A percentile compares a stretch with the other conserved stretches of the same genome.
Conservation (phyloP, 495 filamentous ascomycete genomes). For the Xylaria acuta region DNA sequence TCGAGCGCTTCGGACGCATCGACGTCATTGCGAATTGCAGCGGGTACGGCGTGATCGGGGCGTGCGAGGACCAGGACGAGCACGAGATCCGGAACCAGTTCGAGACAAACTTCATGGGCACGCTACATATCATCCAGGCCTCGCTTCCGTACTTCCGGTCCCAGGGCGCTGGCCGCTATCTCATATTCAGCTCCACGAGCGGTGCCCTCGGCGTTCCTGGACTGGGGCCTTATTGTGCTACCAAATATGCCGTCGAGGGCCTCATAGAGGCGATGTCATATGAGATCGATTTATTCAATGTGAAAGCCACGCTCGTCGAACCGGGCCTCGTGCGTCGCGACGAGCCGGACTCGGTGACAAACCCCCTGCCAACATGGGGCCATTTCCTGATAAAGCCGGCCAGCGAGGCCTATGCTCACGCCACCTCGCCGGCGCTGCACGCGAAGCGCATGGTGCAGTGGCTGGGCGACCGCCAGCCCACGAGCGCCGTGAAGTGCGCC, state of each 20-base stretch:
- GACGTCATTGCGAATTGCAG: constrained; percentile 93
- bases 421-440: constrained; percentile 82
- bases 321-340: constrained; percentile 87
- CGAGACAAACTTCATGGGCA: constrained; percentile 95
- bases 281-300: constrained; percentile 88
- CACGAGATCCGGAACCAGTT: constrained; percentile 95
- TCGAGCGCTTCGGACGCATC: constrained; percentile 77
- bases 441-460: constrained; percentile 94
- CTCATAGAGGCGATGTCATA: constrained; percentile 95
- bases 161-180: constrained; percentile 74
- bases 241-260: constrained; percentile 95
- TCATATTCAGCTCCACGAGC: constrained; percentile 91
- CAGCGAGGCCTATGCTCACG: constrained; percentile 77
- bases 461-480: constrained; percentile 89
- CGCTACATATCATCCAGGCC: constrained; percentile 89
- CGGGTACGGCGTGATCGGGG: constrained; percentile 91
- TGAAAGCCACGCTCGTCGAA: constrained; percentile 91
- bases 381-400: constrained; percentile 90
- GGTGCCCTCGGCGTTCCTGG: constrained; percentile 91
- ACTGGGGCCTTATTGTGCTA: constrained; percentile 91
- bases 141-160: constrained; percentile 87
- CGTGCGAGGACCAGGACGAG: constrained; percentile 96
- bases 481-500: constrained; percentile 90
- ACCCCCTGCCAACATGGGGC: constrained; percentile 77
- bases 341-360: constrained; percentile 56